Evolutionary conservation across 192 early-diverging fungal species (phyloP).

Genomic region (Gigaspora rosea): DNA sequence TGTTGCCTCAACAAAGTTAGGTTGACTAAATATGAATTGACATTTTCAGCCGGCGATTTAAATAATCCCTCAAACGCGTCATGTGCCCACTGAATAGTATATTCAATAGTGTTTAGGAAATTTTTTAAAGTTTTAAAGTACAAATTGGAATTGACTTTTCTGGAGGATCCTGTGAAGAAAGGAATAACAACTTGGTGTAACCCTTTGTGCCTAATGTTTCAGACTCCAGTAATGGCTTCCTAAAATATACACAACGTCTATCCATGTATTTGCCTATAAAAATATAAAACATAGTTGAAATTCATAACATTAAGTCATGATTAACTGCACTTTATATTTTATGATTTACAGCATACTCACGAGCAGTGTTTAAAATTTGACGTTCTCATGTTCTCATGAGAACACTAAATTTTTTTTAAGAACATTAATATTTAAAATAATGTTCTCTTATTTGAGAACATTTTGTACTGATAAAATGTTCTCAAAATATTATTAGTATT

Average conservation of each 20-base stretch:
- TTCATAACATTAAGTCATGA: background rate
- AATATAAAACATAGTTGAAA: background rate
- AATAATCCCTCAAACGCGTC: slow-evolving; percentile 97
- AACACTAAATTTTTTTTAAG: too few species aligned
- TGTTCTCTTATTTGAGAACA: too few species aligned
- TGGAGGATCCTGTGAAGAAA: slow-evolving; percentile 93
- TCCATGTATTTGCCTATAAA: slow-evolving; percentile 80
- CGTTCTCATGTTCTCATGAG: too few species aligned
- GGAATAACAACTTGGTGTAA: slow-evolving; percentile 99
- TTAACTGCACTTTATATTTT: background rate
- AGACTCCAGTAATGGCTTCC: slow-evolving; percentile 94
- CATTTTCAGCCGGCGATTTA: slow-evolving; percentile 88
- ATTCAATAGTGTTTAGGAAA: slow-evolving; percentile 87
- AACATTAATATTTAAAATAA: too few species aligned
- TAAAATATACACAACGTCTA: slow-evolving; percentile 92
- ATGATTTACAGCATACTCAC: slow-evolving; percentile 48
- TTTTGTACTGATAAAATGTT: too few species aligned
- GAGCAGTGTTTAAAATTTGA: too few species aligned
- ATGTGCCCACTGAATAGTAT: slow-evolving; percentile 94
- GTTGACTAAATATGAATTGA: slow-evolving; percentile 90
- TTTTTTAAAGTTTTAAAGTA: slow-evolving; percentile 90
- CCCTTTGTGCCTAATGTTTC: slow-evolving; percentile 99
- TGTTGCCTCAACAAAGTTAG: slow-evolving; percentile 77
- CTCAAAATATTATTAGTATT: too few species aligned
- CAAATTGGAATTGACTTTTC: slow-evolving; percentile 94